phyloP scores from a whole-genome alignment of 768 basidiomycete genomes.

The Butyriboletus loyo region DNA sequence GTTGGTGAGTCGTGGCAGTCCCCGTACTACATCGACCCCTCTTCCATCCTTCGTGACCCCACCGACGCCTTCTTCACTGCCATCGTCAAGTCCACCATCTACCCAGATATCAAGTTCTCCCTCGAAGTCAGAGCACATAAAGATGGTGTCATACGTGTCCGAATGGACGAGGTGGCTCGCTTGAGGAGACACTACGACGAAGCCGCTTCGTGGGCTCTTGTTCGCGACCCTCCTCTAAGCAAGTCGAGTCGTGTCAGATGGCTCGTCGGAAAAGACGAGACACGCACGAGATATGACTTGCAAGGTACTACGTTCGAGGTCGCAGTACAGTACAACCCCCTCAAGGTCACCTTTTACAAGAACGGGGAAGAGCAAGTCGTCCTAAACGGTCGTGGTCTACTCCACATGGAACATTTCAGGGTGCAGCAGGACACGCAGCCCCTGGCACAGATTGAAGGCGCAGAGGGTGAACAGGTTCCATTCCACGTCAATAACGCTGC shows the following conservation, averaged over 20 bases:
- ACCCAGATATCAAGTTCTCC: constrained; percentile 79
- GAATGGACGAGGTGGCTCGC: constrained; percentile 86
- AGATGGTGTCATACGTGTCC: constrained; percentile 86
- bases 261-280: constrained; percentile 61
- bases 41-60: constrained; percentile 47
- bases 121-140: constrained; percentile 82
- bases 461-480: constrained; percentile 49
- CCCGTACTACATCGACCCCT: constrained; percentile 76
- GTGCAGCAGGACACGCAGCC: constrained; percentile 48
- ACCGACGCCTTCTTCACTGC: constrained; percentile 67
- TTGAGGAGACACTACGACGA: constrained; percentile 88
- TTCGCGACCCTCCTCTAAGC: constrained; percentile 66
- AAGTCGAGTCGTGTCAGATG: constrained; percentile 48
- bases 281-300: constrained; percentile 62
- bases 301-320: constrained; percentile 63
- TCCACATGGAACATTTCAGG: constrained; percentile 99
- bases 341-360: constrained; percentile 69
- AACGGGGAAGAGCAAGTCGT: constrained; percentile 82
- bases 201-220: constrained; percentile 84
- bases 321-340: constrained; percentile 68
- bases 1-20: constrained; percentile 67
- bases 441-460: constrained; percentile 36
- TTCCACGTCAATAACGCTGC: constrained; percentile 51
- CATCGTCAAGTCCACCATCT: constrained; percentile 72
- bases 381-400: constrained; percentile 81